Base-by-base conservation (phyloP, 352 stramenopile species). In the Globisporangium apiculatum region DNA sequence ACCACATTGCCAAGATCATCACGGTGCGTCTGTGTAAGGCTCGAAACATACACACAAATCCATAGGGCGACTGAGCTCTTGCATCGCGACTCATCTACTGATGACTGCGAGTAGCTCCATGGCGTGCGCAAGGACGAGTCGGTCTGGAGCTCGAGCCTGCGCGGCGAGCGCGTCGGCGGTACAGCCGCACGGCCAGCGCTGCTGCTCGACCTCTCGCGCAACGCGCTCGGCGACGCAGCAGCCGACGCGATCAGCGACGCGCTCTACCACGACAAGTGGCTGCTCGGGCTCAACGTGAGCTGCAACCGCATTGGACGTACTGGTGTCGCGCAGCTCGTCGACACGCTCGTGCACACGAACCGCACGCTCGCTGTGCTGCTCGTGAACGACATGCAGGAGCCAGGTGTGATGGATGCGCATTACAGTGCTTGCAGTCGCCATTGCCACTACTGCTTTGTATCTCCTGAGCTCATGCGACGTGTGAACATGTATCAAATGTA, bases 181-280 rank as follows among this genome's bases (percentile, higher is more conserved):
- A 35, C 52, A 2, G 45, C 35, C 11, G 48, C 49, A 4, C 54
- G 55, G 2, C 69, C 69, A 4, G 54, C 61, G 5, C 31, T 77
- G 4, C 47, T 87, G 40, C 53, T 87, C 1, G 75, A 87, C 62
- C 55, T 87, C 11, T 79, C 67, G 5, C 57, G 69, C 5, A 87
- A 87, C 40, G 51, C 62, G 1, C 55, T 87, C 6, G 70, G 75
- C 5, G 77, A 86, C 46, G 58, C 68, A 7, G 56, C 62, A 5
- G 61, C 66, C 10, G 66, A 78, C 58, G 53, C 64, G 12, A 64
- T 87, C n/a, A 73, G 61, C 46, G 67, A 74, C 36, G 68, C 70
- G n/a, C 78, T 88, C 31, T 79, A 71, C 48, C 75, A 83, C 57
- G 75, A 88, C 64, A 88, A 86, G 55, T 88, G 78, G 78, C 31